Conservation (phyloP, 306 rosid genomes). For the Lathyrus oleraceus region DNA sequence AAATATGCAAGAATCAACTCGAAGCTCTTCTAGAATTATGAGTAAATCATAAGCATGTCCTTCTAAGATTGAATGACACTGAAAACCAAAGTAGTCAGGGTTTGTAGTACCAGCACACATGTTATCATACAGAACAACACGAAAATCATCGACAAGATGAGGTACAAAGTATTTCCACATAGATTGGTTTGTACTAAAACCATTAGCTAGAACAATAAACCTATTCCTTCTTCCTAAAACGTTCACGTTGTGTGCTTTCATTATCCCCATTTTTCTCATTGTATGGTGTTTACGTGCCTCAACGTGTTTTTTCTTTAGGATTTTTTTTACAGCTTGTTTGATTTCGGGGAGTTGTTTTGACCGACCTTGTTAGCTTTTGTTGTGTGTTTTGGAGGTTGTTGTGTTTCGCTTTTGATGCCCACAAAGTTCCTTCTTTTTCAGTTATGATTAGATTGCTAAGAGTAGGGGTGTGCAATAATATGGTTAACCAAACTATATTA, state of each 20-base stretch:
- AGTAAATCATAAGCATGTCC: conserved; percentile 73
- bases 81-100: conserved; percentile 83
- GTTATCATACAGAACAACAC: conserved; percentile 64
- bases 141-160: conserved; percentile 56
- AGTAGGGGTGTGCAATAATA: too few relatives aligned
- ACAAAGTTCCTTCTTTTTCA: too few relatives aligned
- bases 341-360: too few relatives aligned
- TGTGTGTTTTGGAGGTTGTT: too few relatives aligned
- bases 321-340: too few relatives aligned
- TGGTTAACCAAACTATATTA: too few relatives aligned
- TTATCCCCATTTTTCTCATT: conserved; percentile 77
- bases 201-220: conserved; percentile 61
- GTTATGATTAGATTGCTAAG: too few relatives aligned
- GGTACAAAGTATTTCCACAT: conserved; percentile 80
- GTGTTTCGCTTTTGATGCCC: too few relatives aligned
- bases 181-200: conserved; percentile 85
- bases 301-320: too few relatives aligned
- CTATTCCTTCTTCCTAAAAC: conserved; percentile 54
- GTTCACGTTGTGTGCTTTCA: conserved; percentile 72
- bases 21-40: conserved; percentile 61
- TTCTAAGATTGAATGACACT: conserved; percentile 60
- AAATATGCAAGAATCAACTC: conserved; percentile 55
- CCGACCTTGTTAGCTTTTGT: too few relatives aligned
- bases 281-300: too few relatives aligned
- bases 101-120: conserved; percentile 88